phyloP scores from a whole-genome alignment of 1,284 basidiomycete genomes.

The Pterula multifida region DNA sequence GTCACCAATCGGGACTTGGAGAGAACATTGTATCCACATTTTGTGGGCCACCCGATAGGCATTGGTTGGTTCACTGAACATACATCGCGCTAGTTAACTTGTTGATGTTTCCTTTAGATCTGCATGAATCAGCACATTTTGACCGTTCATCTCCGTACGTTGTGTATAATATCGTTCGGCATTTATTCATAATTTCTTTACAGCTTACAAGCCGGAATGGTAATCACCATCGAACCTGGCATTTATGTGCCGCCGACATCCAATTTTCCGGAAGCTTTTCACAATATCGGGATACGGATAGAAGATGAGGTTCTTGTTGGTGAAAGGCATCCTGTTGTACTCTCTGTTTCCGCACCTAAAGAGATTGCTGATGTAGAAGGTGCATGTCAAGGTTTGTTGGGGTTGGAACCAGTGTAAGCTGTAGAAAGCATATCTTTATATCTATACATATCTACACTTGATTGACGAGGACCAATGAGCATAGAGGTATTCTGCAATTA shows the following conservation, averaged over 20 bases:
- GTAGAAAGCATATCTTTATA: no score
- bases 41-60: constrained; percentile 76
- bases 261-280: constrained; percentile 70
- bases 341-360: constrained; percentile 77
- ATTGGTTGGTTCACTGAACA: constrained; percentile 40
- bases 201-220: constrained; percentile 53
- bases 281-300: constrained; percentile 82
- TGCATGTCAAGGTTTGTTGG: constrained; percentile 69
- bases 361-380: constrained; percentile 85
- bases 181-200: background rate
- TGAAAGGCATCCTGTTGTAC: constrained; percentile 50
- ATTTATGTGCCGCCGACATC: constrained; percentile 75
- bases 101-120: constrained; percentile 46
- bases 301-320: constrained; percentile 86
- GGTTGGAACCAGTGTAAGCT: constrained; percentile 52
- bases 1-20: constrained; percentile 60
- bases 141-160: constrained; percentile 31
- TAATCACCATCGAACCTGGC: constrained; percentile 80
- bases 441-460: no score
- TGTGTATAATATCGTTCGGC: background rate
- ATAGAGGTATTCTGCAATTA: no score
- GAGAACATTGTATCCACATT: constrained; percentile 75
- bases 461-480: no score
- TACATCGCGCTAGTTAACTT: background rate
- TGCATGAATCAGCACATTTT: constrained; percentile 61